phyloP scores from a whole-genome alignment of 2,329 filamentous ascomycete genomes.

The Xylariaceae sp. region DNA sequence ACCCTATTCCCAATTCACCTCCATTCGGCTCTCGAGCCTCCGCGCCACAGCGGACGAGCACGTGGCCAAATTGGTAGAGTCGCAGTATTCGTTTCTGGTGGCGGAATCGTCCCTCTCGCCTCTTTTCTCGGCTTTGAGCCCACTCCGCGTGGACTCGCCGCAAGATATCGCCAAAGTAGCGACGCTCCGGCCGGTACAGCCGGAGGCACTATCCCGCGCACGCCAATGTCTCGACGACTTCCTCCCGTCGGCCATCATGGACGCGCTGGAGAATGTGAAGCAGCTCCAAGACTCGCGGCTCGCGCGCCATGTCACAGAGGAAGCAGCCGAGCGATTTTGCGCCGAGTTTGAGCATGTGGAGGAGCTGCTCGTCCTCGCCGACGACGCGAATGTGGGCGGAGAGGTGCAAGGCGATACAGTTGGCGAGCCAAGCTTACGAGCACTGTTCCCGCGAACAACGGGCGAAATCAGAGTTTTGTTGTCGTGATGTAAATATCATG shows the following conservation, averaged over 20 bases:
- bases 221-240: constrained; percentile 84
- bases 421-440: constrained; percentile 33
- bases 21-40: constrained; percentile 49
- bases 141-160: constrained; percentile 29
- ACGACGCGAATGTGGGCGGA: constrained; percentile 32
- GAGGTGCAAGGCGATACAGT: constrained; percentile 20
- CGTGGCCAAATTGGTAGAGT: constrained; percentile 53
- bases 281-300: constrained; percentile 66
- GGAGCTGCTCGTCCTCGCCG: constrained; percentile 41
- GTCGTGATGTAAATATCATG: too few species aligned
- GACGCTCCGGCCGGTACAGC: constrained; percentile 51
- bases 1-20: constrained; percentile 57
- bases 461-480: constrained; percentile 56
- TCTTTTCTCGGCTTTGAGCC: constrained; percentile 54
- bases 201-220: constrained; percentile 55
- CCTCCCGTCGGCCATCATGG: constrained; percentile 85
- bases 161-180: constrained; percentile 51
- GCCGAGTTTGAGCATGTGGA: constrained; percentile 68
- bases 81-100: constrained; percentile 69
- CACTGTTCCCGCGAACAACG: constrained; percentile 53
- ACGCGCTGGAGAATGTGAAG: constrained; percentile 77
- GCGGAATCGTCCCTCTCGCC: constrained; percentile 65
- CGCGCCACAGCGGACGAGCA: constrained; percentile 50
- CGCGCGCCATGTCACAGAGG: constrained; percentile 71
- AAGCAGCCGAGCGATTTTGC: constrained; percentile 79